Percentiles rank a stretch among this genome's conserved stretches.
Conservation (phyloP, 371 early-diverging fungal species). For the Syncephalastrum sp. region DNA sequence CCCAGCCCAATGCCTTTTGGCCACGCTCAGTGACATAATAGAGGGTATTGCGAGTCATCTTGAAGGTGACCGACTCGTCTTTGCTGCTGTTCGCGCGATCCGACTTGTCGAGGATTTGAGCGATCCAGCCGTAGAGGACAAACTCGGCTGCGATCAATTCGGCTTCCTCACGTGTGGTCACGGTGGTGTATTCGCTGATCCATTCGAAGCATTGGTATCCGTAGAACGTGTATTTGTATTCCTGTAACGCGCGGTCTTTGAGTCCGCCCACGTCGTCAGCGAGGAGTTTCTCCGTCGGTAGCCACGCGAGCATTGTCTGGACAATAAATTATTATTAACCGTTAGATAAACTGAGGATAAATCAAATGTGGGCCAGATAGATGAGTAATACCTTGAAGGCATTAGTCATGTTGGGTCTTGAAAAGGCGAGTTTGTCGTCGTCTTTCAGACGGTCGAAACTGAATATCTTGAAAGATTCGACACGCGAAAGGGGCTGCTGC, state of each 20-base stretch:
- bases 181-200: slow-evolving; percentile 62
- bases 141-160: slow-evolving; percentile 54
- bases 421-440: slow-evolving; percentile 41
- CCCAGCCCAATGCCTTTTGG: slow-evolving; percentile 54
- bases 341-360: neutral
- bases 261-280: slow-evolving; percentile 48
- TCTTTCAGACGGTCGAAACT: slow-evolving; percentile 36
- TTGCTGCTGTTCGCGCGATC: slow-evolving; percentile 17
- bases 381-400: slow-evolving; percentile 35
- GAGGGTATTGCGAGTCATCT: slow-evolving; percentile 41
- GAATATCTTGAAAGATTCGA: slow-evolving; percentile 28
- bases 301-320: slow-evolving; percentile 51
- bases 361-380: neutral
- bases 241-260: slow-evolving; percentile 12
- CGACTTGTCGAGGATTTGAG: slow-evolving; percentile 46
- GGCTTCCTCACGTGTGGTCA: slow-evolving; percentile 60
- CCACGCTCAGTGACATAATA: slow-evolving; percentile 62
- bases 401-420: slow-evolving; percentile 47
- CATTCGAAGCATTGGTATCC: slow-evolving; percentile 54
- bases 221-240: slow-evolving; percentile 32
- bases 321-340: neutral
- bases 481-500: slow-evolving; percentile 17
- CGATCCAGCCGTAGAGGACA: slow-evolving; percentile 55
- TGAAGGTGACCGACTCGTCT: slow-evolving; percentile 31
- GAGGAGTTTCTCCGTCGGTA: slow-evolving; percentile 33